A percentile compares a stretch with the other conserved stretches of the same genome.
Conservation (phyloP, 495 filamentous ascomycete genomes). For the Talaromyces nanjingensis region DNA sequence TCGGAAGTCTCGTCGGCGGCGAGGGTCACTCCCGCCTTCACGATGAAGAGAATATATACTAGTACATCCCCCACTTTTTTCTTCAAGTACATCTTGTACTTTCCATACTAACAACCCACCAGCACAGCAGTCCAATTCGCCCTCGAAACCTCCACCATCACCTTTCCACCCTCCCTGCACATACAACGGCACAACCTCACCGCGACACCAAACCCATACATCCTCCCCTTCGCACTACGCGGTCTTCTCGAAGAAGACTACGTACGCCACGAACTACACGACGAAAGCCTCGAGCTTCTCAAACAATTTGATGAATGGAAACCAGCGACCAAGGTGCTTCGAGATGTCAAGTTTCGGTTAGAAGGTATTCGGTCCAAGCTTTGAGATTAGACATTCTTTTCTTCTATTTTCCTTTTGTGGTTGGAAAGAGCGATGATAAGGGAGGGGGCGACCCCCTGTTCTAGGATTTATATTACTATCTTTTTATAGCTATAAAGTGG, state of each 20-base stretch:
- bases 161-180: constrained; percentile 39
- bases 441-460: not conserved
- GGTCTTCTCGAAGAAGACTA: constrained; percentile 88
- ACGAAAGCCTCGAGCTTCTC: constrained; percentile 73
- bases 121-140: constrained; percentile 79
- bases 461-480: not conserved
- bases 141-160: constrained; percentile 69
- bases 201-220: constrained; percentile 67
- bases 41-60: constrained; percentile 83
- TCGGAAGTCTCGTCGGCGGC: constrained; percentile 83
- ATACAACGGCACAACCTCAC: constrained; percentile 43
- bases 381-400: constrained; percentile 23
- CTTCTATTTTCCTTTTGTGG: not conserved
- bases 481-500: not conserved
- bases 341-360: constrained; percentile 91
- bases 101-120: constrained; percentile 12
- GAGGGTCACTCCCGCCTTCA: constrained; percentile 93
- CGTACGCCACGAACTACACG: constrained; percentile 69
- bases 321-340: constrained; percentile 78
- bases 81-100: not conserved
- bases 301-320: constrained; percentile 92
- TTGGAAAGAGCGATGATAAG: not conserved
- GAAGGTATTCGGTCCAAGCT: constrained; percentile 87
- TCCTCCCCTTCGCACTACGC: constrained; percentile 89
- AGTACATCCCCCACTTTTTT: constrained; percentile 40